Conservation (phyloP, 805 yeast genomes). For the Pichia eremophila region DNA sequence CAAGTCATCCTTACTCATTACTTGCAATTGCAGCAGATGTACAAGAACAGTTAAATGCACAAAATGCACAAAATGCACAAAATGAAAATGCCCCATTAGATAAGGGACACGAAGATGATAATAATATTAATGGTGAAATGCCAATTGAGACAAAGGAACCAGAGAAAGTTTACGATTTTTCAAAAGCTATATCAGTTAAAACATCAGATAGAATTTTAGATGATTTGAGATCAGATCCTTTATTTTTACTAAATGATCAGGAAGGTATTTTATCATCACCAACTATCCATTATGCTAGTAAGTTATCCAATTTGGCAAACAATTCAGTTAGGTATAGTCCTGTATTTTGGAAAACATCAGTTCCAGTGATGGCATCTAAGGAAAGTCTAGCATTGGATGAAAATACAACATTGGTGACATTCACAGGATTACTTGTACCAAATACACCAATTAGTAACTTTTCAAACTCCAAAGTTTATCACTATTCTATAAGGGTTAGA, state of each 20-base stretch:
- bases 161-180: slow-evolving; percentile 14
- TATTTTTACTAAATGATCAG: slow-evolving; percentile 21
- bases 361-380: not conserved
- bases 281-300: slow-evolving; percentile 29
- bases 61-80: too few species aligned
- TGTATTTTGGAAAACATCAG: slow-evolving; percentile 12
- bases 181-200: slow-evolving; percentile 33
- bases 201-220: slow-evolving; percentile 61
- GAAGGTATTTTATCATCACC: slow-evolving; percentile 22
- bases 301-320: slow-evolving; percentile 1
- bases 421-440: slow-evolving; percentile 22
- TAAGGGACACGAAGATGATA: not conserved
- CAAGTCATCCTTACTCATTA: not conserved
- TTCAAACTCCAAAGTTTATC: slow-evolving; percentile 16
- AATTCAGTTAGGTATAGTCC: slow-evolving; percentile 8
- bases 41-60: not conserved
- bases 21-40: not conserved
- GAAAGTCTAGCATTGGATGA: not conserved
- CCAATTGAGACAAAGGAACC: not conserved
- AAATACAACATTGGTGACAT: not conserved
- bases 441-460: slow-evolving; percentile 3
- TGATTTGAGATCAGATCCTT: slow-evolving; percentile 43
- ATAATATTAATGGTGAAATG: not conserved
- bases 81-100: not conserved
- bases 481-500: slow-evolving; percentile 23